phyloP scores from a whole-genome alignment of 805 yeast species.

The Cyberlindnera americana region DNA sequence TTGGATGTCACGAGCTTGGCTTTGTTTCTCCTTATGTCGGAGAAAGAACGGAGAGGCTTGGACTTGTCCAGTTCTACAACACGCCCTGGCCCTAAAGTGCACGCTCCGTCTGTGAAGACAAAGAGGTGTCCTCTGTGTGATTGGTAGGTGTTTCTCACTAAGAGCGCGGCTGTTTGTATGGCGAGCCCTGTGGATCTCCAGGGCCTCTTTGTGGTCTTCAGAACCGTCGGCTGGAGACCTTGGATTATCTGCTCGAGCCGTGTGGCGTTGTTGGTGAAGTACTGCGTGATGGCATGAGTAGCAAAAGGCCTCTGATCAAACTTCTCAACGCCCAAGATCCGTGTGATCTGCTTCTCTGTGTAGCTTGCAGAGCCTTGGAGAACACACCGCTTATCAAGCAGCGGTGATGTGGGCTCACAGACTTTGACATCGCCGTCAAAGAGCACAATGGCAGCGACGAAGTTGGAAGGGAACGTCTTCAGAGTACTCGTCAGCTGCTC shows the following conservation, averaged over 20 bases:
- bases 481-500: constrained; percentile 68
- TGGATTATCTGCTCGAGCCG: constrained; percentile 2
- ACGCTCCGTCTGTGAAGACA: constrained; percentile 89
- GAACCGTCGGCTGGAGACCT: constrained; percentile 35
- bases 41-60: constrained; percentile 93
- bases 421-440: constrained; percentile 84
- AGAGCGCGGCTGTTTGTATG: constrained; percentile 66
- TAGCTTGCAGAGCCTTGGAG: constrained; percentile 39
- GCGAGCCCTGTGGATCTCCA: constrained; percentile 90
- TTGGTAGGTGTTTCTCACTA: constrained; percentile 68
- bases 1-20: constrained; percentile 78
- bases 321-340: background rate
- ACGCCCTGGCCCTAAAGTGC: constrained; percentile 89
- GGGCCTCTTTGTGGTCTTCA: constrained; percentile 66
- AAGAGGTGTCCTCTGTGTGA: constrained; percentile 82
- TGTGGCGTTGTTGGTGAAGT: background rate
- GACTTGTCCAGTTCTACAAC: constrained; percentile 83
- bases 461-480: constrained; percentile 64
- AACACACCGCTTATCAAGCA: constrained; percentile 3
- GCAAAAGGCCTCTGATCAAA: background rate
- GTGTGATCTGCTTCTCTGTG: constrained; percentile 1
- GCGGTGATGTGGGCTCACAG: constrained; percentile 44
- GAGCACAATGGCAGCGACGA: constrained; percentile 76
- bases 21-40: constrained; percentile 82
- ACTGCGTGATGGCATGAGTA: constrained; percentile 2